Conservation (phyloP, 2,329 filamentous ascomycete species). For the Thielaviopsis populi region DNA sequence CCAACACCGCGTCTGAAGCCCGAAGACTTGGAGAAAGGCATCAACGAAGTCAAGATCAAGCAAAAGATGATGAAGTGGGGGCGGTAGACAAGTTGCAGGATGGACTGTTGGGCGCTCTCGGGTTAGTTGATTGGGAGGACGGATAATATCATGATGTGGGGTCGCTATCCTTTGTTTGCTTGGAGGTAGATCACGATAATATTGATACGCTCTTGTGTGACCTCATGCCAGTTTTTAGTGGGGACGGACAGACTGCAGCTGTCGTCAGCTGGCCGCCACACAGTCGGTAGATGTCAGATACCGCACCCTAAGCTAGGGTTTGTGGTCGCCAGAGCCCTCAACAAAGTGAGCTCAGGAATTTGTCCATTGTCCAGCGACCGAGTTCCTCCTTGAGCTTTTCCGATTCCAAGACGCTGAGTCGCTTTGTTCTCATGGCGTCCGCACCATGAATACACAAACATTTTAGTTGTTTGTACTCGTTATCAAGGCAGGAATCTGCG, state of each 20-base stretch:
- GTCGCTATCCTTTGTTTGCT: too few relatives aligned
- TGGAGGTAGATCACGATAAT: too few relatives aligned
- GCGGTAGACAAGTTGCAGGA: constrained; percentile 16
- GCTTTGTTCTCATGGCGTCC: background rate
- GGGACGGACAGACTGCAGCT: background rate
- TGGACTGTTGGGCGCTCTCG: background rate
- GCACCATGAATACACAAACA: background rate
- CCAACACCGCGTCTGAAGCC: constrained; percentile 40
- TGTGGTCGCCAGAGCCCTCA: background rate
- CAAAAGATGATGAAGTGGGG: constrained; percentile 19
- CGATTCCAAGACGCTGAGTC: background rate
- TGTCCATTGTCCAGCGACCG: background rate
- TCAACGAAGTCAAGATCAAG: constrained; percentile 27
- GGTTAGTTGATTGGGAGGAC: background rate
- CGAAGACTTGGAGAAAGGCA: constrained; percentile 45
- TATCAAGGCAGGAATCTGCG: background rate
- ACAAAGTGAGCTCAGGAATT: background rate
- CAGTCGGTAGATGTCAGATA: too few relatives aligned
- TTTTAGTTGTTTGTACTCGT: background rate
- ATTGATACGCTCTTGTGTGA: background rate
- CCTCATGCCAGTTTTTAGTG: background rate
- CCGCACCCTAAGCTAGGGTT: background rate
- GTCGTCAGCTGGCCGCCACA: background rate
- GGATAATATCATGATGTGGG: background rate
- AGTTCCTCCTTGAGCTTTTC: too few relatives aligned